Evolutionary conservation across 1,139 yeast species (phyloP).

Genomic region (Martiniozyma asiatica): DNA sequence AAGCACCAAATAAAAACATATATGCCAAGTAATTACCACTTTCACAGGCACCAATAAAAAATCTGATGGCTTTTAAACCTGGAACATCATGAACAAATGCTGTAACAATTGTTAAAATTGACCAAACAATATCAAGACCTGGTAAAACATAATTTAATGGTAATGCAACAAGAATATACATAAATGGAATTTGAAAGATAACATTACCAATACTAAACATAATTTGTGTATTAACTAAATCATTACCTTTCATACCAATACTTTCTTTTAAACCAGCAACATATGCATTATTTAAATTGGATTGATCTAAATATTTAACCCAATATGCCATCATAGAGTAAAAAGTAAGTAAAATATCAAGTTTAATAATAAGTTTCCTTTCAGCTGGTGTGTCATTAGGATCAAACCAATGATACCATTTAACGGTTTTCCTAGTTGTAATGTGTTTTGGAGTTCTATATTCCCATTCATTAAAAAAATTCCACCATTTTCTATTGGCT

Average conservation of each 20-base stretch:
- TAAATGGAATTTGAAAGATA: constrained; percentile 38
- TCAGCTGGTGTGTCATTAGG: constrained; percentile 19
- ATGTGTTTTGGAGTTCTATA: constrained; percentile 9
- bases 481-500: constrained; percentile 45
- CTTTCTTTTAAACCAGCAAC: constrained; percentile 53
- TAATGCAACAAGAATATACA: constrained; percentile 28
- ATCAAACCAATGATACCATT: constrained; percentile 12
- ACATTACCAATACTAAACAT: constrained; percentile 47
- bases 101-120: constrained; percentile 46
- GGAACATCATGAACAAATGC: constrained; percentile 31
- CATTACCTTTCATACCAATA: constrained; percentile 52
- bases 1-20: constrained; percentile 49
- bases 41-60: constrained; percentile 52
- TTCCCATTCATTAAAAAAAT: constrained; percentile 22
- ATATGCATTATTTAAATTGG: constrained; percentile 56
- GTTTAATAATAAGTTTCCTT: constrained; percentile 40
- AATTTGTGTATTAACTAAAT: constrained; percentile 48
- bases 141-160: constrained; percentile 39
- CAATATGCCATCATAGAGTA: constrained; percentile 53
- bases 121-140: constrained; percentile 52
- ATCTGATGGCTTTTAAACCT: constrained; percentile 37
- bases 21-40: constrained; percentile 48
- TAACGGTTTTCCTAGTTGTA: constrained; percentile 4
- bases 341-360: constrained; percentile 48
- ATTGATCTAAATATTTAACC: constrained; percentile 57